These are phyloP conservation scores for Saussurea involucrata DNA, from an alignment of 129 eudicot genomes.

Conservation along the genomic window DNA sequence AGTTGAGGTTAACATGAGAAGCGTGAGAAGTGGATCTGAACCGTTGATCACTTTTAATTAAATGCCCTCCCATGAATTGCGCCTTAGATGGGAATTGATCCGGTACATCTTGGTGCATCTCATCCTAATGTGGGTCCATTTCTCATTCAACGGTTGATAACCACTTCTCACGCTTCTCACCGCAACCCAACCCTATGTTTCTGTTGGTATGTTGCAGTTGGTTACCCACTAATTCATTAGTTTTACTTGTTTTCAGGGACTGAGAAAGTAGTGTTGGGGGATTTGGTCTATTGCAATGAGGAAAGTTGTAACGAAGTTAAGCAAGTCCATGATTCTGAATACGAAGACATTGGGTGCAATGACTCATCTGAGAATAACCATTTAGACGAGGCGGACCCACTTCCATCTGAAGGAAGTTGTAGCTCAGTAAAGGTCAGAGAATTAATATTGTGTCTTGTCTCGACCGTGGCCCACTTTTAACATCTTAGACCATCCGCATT, in stretches of 20 bases:
- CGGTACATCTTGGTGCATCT: no score
- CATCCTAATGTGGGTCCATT: no score
- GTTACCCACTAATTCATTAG: not conserved
- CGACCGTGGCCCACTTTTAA: not conserved
- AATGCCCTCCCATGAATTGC: no score
- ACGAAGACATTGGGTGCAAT: slow-evolving; percentile 33
- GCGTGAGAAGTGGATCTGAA: no score
- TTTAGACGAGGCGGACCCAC: slow-evolving; percentile 57
- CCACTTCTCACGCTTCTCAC: no score
- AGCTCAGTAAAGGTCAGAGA: slow-evolving; percentile 65
- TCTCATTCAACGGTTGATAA: no score
- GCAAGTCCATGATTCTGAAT: slow-evolving; percentile 32
- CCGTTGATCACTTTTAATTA: no score
- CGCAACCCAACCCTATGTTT: no score
- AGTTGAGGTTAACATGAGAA: no score
- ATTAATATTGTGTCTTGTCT: not conserved
- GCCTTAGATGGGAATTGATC: no score
- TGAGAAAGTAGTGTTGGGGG: slow-evolving; percentile 73
- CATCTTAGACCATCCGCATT: not conserved
- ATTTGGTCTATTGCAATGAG: slow-evolving; percentile 72
- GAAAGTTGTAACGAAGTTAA: slow-evolving; percentile 31
- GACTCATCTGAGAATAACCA: slow-evolving; percentile 39
- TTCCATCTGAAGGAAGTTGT: slow-evolving; percentile 39
- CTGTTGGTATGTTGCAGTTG: not conserved
- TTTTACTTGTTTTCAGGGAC: slow-evolving; percentile 39